These are phyloP conservation scores for Echria macrotheca DNA, from an alignment of 495 filamentous ascomycete species.

Conservation along the genomic window DNA sequence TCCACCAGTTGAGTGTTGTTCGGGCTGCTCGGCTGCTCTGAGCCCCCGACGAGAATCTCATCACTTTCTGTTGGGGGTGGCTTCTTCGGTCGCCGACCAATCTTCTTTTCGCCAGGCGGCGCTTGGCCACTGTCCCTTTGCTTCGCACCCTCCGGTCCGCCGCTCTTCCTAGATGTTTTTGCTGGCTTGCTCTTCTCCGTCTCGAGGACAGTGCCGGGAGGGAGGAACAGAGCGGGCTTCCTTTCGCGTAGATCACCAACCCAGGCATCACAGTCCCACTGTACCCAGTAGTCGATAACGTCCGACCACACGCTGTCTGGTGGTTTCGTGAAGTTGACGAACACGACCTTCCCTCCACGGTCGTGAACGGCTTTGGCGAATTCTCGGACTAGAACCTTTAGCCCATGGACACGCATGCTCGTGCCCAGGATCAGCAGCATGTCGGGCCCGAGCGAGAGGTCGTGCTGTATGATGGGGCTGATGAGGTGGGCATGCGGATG, in stretches of 20 bases:
- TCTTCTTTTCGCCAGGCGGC: conserved; percentile 19
- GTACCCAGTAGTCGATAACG: conserved; percentile 62
- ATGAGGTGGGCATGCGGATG: conserved; percentile 61
- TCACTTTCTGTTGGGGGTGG: background rate
- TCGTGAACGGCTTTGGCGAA: conserved; percentile 66
- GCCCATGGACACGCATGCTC: conserved; percentile 61
- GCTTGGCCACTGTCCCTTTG: conserved; percentile 19
- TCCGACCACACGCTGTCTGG: conserved; percentile 61
- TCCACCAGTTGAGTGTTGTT: background rate
- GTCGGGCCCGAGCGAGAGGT: conserved; percentile 56
- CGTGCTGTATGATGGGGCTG: conserved; percentile 55
- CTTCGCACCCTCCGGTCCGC: conserved; percentile 22
- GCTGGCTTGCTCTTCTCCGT: conserved; percentile 27
- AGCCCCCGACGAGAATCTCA: background rate
- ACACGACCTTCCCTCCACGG: conserved; percentile 57
- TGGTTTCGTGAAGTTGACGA: conserved; percentile 64
- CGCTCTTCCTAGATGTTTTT: conserved; percentile 24
- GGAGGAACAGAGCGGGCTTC: conserved; percentile 52
- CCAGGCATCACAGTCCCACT: conserved; percentile 70
- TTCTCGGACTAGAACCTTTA: conserved; percentile 61
- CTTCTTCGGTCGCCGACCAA: background rate
- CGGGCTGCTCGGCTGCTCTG: background rate
- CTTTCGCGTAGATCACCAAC: conserved; percentile 52
- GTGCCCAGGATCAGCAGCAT: conserved; percentile 63
- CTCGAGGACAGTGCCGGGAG: conserved; percentile 33